These are phyloP conservation scores for Beauveria caledonica DNA, from an alignment of 2,329 filamentous ascomycete genomes.

Conservation along the genomic window DNA sequence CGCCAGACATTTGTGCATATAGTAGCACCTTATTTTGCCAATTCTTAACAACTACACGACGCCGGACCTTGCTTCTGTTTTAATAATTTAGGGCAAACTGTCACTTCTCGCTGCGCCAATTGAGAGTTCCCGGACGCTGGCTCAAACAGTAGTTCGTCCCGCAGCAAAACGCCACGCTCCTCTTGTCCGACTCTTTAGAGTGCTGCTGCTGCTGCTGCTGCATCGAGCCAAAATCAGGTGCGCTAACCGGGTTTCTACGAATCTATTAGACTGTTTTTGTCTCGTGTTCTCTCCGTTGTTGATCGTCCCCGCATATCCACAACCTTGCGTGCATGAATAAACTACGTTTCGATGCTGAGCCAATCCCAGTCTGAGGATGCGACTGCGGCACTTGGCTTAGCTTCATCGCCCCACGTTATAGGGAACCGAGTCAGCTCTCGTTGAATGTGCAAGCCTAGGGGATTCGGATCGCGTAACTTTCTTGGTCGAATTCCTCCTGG, in stretches of 20 bases:
- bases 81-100: not conserved
- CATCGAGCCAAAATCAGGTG: no score
- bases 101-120: not conserved
- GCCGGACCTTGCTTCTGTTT: slow-evolving; percentile 6
- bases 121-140: not conserved
- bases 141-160: not conserved
- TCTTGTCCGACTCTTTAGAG: not conserved
- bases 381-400: not conserved
- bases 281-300: no score
- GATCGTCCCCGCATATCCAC: no score
- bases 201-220: not conserved
- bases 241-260: no score
- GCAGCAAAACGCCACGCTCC: no score
- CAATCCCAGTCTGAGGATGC: not conserved
- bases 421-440: not conserved
- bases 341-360: not conserved
- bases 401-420: not conserved
- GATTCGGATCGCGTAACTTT: no score
- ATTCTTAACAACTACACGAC: not conserved
- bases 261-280: no score
- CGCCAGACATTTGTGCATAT: no score
- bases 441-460: not conserved
- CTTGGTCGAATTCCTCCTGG: not conserved
- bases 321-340: no score
- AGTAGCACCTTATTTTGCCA: not conserved